phyloP scores from a whole-genome alignment of 768 basidiomycete genomes.

The Phlegmacium glaucopus region DNA sequence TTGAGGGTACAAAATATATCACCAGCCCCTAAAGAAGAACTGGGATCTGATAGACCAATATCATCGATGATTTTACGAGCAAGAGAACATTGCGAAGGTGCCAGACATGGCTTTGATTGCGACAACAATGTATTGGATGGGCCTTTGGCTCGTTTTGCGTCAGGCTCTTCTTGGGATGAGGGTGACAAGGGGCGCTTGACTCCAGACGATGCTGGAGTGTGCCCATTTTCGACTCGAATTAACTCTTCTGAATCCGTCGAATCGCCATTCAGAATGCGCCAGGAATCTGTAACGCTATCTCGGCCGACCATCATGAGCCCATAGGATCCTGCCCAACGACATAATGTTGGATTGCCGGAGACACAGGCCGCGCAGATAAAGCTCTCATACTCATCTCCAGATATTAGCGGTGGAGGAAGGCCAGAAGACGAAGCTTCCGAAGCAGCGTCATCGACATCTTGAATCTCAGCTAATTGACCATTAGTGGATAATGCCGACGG shows the following conservation, averaged over 20 bases:
- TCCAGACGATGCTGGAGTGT: conserved; percentile 24
- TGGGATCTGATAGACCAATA: conserved; percentile 17
- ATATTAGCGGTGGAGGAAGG: conserved; percentile 65
- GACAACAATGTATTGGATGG: conserved; percentile 12
- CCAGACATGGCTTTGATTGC: conserved; percentile 42
- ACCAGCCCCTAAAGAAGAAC: conserved; percentile 47
- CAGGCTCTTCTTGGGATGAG: conserved; percentile 30
- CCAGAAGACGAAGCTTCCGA: conserved; percentile 65
- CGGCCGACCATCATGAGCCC: conserved; percentile 70
- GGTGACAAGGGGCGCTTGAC: conserved; percentile 51
- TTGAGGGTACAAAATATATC: conserved; percentile 75
- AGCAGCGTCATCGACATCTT: conserved; percentile 41
- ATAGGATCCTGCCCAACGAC: conserved; percentile 62
- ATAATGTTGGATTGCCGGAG: conserved; percentile 46
- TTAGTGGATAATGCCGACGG: conserved; percentile 4
- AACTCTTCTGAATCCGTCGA: conserved; percentile 16
- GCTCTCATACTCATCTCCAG: conserved; percentile 68
- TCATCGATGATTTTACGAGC: conserved; percentile 44
- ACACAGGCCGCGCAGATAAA: conserved; percentile 75
- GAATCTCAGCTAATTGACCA: conserved; percentile 11
- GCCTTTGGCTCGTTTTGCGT: conserved; percentile 35
- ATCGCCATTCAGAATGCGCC: conserved; percentile 47
- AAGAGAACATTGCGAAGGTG: conserved; percentile 45
- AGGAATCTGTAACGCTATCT: conserved; percentile 38
- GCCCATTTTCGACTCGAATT: conserved; percentile 25